Base-by-base conservation (phyloP, 1,284 basidiomycete species). In the Leucocoprinus gongylophorus region DNA sequence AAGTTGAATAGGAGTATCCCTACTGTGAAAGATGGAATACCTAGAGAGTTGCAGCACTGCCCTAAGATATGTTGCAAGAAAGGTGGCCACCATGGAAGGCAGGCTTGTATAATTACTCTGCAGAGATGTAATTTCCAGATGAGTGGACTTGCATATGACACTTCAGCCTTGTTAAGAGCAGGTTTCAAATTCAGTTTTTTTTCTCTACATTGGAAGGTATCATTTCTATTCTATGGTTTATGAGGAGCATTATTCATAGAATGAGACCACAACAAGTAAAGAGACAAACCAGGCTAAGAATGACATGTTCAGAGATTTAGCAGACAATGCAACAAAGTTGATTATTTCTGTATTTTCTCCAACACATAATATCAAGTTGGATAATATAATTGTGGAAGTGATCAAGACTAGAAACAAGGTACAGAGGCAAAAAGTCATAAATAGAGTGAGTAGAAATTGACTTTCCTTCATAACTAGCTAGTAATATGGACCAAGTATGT, bases 341-440 rank as follows among this genome's bases (percentile, higher is more conserved):
- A 78, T 64, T 53, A 85, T 84, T 65, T 86, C 82, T 29, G 83
- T 86, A 64, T 86, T 85, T 18, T 73, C 80, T 45, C 66, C 30
- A 13, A 50, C 54, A 10, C 30, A 42, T 43, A 17, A 23, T 8
- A 48, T 21, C 8, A 41, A 30, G 6, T n/a, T 26, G 2, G 18
- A 15, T n/a, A 51, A 9, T 18, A 48, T 15, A 17, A 52, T 5
- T 15, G 23, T 21, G 2, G 30, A 13, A n/a, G 47, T 18, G 28
- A 21, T 5, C 5, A 12, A 21, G 5, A 46, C 37, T 40, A 35
- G 33, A 7, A 32, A 43, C 29, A 51, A 7, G n/a, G 28, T 15
- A 3, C 38, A 20, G n/a, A 29, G 20, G 17, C 33, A 49, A 2
- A 39, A 29, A 17, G 39, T 17, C 41, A 50, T 50, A n/a, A 43